These are phyloP conservation scores for Cladosporium sp. DNA, from an alignment of 2,329 filamentous ascomycete genomes.

Conservation along the genomic window DNA sequence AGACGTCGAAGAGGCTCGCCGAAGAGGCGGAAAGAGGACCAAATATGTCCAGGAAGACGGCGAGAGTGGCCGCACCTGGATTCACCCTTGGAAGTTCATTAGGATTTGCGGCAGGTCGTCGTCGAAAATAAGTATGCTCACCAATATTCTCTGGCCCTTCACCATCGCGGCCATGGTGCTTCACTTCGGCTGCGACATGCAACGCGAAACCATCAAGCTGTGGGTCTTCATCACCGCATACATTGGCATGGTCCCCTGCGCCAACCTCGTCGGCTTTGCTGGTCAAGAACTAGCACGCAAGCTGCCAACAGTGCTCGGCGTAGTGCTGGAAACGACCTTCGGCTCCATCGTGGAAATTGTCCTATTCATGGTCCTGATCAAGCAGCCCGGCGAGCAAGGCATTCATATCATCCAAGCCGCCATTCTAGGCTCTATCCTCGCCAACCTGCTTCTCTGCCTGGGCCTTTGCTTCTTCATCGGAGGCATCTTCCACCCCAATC, in stretches of 20 bases:
- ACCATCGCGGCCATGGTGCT: slow-evolving; percentile 43
- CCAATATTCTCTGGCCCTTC: slow-evolving; percentile 46
- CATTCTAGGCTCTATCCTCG: slow-evolving; percentile 74
- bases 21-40: neutral
- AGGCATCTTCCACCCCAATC: slow-evolving; percentile 61
- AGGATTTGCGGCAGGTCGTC: slow-evolving; percentile 40
- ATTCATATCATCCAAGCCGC: slow-evolving; percentile 67
- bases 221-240: slow-evolving; percentile 45
- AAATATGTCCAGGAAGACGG: slow-evolving; percentile 40
- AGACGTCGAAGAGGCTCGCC: slow-evolving; percentile 3
- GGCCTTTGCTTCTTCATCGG: slow-evolving; percentile 75
- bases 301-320: slow-evolving; percentile 64
- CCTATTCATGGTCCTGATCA: slow-evolving; percentile 69
- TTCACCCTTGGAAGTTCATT: slow-evolving; percentile 40
- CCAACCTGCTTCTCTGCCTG: slow-evolving; percentile 75
- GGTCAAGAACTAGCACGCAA: slow-evolving; percentile 67
- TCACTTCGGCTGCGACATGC: slow-evolving; percentile 37
- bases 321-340: slow-evolving; percentile 48
- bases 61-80: slow-evolving; percentile 41
- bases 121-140: slow-evolving; percentile 40
- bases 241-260: slow-evolving; percentile 46
- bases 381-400: slow-evolving; percentile 18
- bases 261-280: slow-evolving; percentile 52
- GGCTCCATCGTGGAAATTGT: slow-evolving; percentile 75
- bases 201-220: slow-evolving; percentile 25